phyloP scores from a whole-genome alignment of 257 asterid genomes.

The Knoxia roxburghii region DNA sequence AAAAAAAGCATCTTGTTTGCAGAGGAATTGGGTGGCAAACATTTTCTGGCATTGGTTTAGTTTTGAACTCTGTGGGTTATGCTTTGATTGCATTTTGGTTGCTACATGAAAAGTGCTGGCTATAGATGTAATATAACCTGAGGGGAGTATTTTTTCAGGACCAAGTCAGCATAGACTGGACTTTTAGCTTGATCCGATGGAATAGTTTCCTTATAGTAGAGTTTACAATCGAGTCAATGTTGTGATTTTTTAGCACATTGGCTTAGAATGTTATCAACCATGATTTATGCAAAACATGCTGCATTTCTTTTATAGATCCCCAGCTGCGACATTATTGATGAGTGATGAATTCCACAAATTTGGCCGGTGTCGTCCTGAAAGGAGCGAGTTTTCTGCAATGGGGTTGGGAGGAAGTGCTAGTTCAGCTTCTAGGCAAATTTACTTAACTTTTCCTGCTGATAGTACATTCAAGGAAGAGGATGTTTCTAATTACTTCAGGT shows the following conservation, averaged over 20 bases:
- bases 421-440: slow-evolving; percentile 71
- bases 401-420: slow-evolving; percentile 45
- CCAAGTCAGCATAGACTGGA: neutral
- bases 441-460: slow-evolving; percentile 89
- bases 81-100: neutral
- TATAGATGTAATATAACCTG: neutral
- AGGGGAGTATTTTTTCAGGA: neutral
- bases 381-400: slow-evolving; percentile 46
- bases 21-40: neutral
- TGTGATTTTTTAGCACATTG: neutral
- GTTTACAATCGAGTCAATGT: neutral
- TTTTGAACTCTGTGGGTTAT: neutral
- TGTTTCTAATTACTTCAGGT: slow-evolving; percentile 84
- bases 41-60: neutral
- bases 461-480: slow-evolving; percentile 89
- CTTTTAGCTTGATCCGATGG: neutral
- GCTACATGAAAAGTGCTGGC: neutral
- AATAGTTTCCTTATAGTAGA: neutral
- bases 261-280: slow-evolving; percentile 1
- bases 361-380: slow-evolving; percentile 26
- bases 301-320: slow-evolving; percentile 29
- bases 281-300: slow-evolving; percentile 1
- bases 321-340: slow-evolving; percentile 29
- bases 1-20: slow-evolving; percentile 12
- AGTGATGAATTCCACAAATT: slow-evolving; percentile 37